Percentiles rank a stretch among this genome's conserved stretches.
phyloP scores from a whole-genome alignment of 805 yeast genomes.

The Kurtzmaniella cleridarum region DNA sequence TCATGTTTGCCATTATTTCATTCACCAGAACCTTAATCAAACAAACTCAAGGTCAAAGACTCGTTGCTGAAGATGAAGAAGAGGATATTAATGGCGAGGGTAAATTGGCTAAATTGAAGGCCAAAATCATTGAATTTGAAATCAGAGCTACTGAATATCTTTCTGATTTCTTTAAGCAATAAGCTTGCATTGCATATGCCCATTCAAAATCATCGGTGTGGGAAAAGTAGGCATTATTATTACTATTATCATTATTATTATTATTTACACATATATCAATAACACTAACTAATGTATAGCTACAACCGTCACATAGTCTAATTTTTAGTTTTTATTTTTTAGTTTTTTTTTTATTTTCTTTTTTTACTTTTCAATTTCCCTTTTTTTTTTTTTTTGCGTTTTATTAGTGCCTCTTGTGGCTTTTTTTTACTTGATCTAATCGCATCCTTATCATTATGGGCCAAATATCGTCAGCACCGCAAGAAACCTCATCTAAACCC shows the following conservation, averaged over 20 bases:
- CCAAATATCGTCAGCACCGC: constrained; percentile 7
- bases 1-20: constrained; percentile 52
- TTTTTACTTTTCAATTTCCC: too few relatives aligned
- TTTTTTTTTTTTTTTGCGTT: too few relatives aligned
- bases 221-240: too few relatives aligned
- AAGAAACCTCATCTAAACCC: neutral
- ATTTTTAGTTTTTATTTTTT: too few relatives aligned
- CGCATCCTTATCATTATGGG: constrained; percentile 13
- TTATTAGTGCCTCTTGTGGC: too few relatives aligned
- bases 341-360: too few relatives aligned
- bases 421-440: neutral
- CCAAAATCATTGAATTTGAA: constrained; percentile 23
- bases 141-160: constrained; percentile 25
- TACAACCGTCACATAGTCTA: too few relatives aligned
- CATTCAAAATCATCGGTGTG: too few relatives aligned
- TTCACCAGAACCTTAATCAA: constrained; percentile 54
- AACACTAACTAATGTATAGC: too few relatives aligned
- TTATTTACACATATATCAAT: too few relatives aligned
- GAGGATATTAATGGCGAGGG: constrained; percentile 17
- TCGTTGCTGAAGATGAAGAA: constrained; percentile 23
- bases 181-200: neutral
- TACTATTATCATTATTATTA: too few relatives aligned
- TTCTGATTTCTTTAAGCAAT: constrained; percentile 15
- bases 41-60: constrained; percentile 22
- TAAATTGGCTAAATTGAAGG: constrained; percentile 16